phyloP scores from a whole-genome alignment of 2,329 filamentous ascomycete genomes.

The Reticulascus tulasneorum region DNA sequence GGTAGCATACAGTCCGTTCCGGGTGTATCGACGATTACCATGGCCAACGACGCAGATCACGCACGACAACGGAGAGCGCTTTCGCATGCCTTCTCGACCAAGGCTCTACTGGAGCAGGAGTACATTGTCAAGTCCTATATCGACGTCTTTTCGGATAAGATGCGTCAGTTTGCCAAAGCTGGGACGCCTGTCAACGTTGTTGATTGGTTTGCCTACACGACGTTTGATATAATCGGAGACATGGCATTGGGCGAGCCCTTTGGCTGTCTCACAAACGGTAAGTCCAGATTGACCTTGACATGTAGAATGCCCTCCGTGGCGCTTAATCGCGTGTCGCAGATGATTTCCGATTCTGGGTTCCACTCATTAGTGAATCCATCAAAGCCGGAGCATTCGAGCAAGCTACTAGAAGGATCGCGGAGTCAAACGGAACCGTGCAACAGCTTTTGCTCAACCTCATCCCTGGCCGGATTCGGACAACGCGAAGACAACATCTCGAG shows the following conservation, averaged over 20 bases:
- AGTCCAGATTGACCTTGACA: background rate
- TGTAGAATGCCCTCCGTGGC: background rate
- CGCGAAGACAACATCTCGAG: conserved; percentile 1
- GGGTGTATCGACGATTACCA: conserved; percentile 8
- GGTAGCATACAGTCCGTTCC: conserved; percentile 17
- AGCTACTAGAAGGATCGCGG: conserved; percentile 1
- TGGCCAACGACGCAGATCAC: conserved; percentile 9
- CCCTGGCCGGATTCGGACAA: conserved; percentile 5
- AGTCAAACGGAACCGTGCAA: conserved; percentile 1
- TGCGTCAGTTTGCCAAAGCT: conserved; percentile 3
- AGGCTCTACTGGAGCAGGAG: conserved; percentile 7
- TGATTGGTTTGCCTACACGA: conserved; percentile 31
- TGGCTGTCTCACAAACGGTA: conserved; percentile 27
- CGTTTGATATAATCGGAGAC: conserved; percentile 41
- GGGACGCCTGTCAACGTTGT: conserved; percentile 18
- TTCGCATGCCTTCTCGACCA: conserved; percentile 5
- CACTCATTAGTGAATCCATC: conserved; percentile 6
- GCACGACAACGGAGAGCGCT: conserved; percentile 9
- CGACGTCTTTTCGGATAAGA: conserved; percentile 3
- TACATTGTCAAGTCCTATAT: conserved; percentile 7
- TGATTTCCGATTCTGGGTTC: conserved; percentile 7
- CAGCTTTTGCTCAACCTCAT: background rate
- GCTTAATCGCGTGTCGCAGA: background rate
- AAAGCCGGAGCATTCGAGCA: conserved; percentile 6
- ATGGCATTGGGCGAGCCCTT: conserved; percentile 43